These are phyloP conservation scores for Starmera stellimalicola DNA, from an alignment of 1,139 yeast genomes.

Conservation along the genomic window DNA sequence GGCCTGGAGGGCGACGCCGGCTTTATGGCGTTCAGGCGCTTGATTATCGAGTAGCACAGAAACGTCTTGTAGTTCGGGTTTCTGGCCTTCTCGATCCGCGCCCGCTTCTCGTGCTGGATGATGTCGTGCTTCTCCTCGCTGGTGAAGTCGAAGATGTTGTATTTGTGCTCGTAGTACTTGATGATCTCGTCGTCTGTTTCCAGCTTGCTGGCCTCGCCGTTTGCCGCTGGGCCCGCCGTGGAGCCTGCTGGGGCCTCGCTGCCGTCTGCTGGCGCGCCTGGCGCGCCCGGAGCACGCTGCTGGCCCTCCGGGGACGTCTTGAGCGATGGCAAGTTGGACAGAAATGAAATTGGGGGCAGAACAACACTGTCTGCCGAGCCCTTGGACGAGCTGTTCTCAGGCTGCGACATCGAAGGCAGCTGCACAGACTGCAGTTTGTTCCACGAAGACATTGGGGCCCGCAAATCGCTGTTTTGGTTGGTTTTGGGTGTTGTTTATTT, in stretches of 20 bases:
- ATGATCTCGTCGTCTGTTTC: conserved; percentile 17
- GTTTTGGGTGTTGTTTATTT: not conserved
- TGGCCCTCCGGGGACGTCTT: not conserved
- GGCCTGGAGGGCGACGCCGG: conserved; percentile 1
- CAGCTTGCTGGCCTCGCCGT: too few species aligned
- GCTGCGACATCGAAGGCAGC: conserved; percentile 10
- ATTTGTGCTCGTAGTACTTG: conserved; percentile 18
- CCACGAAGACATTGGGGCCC: conserved; percentile 4
- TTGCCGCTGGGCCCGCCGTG: too few species aligned
- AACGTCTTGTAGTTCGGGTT: conserved; percentile 19
- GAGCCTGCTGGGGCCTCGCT: conserved; percentile 11
- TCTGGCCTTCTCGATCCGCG: conserved; percentile 16
- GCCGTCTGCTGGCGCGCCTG: conserved; percentile 6
- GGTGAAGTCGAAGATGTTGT: conserved; percentile 16
- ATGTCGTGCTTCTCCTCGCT: conserved; percentile 20
- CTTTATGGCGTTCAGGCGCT: conserved; percentile 16
- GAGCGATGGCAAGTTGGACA: conserved; percentile 11
- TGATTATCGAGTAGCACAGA: conserved; percentile 19
- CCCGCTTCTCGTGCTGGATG: conserved; percentile 19
- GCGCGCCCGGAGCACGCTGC: not conserved
- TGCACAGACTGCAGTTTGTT: conserved; percentile 1
- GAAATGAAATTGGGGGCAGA: conserved; percentile 18
- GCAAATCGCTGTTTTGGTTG: not conserved
- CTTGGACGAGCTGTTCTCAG: not conserved
- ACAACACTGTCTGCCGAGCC: conserved; percentile 12